Evolutionary conservation across 352 stramenopile genomes (phyloP), one percentile per base, ranked within the genome.

Genomic region (Globisporangium okanoganense): DNA sequence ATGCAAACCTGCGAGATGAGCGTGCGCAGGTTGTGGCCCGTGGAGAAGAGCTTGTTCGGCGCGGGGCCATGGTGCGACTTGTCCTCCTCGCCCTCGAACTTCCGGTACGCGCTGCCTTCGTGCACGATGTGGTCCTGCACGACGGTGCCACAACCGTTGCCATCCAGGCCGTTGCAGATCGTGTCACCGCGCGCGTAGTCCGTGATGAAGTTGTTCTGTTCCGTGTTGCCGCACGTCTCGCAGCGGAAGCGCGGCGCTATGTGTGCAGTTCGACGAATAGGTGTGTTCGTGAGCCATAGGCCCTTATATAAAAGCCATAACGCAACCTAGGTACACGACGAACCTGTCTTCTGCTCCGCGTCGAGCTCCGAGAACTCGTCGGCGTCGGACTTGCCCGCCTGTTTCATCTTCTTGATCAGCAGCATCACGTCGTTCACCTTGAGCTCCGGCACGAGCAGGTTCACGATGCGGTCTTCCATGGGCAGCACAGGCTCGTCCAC

Each of bases 31-130:
- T 98, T 99, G 78, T 98, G 91, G 9, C 93, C 87, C 65, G 91
- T 96, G 9, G 88, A 98, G 62, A 98, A 98, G 36, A 98, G 76
- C 54, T 95, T 96, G 84, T 99, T 98, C 10, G 92, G 87, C 20
- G 91, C 85, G 62, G 96, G 94, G 16, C 95, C 95, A 71, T 99
- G 96, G 72, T 99, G 96, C 41, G 95, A 98, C 58, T 97, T 96
- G 77, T 99, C 95, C 44, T 97, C 92, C 79, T 99, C 94, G 44
- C 93, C 96, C 76, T 98, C 93, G 78, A 99, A 99, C 71, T 99
- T 98, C 41, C 96, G 85, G 77, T 95, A 98, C 56, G 93, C 88
- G 25, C 87, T 96, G 56, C 96, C 95, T 85, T 99, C 96, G 66
- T 98, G 94, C 71, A 98, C 96, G 35, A 98, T 94, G 57, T 96